Evolutionary conservation across 345 rosid genomes (phyloP), one percentile per base, ranked within the genome.

Genomic region (Dipteronia dyeriana): DNA sequence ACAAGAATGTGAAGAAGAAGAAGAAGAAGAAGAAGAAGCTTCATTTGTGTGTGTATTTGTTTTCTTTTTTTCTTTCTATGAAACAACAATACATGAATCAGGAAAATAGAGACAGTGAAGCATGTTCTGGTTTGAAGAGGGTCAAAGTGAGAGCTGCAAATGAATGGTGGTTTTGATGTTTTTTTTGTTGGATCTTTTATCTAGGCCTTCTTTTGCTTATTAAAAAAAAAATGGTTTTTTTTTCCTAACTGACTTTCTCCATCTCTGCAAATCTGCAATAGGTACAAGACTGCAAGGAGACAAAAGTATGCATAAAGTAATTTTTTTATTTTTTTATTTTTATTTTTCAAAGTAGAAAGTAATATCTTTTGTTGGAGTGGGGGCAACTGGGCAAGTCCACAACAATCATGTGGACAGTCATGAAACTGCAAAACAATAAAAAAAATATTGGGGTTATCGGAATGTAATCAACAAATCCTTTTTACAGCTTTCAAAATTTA

Each of bases 1-100:
- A 84, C 82, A 73, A 82, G 78, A 81, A 82, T 78, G 70, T 79
- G 61, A 72, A 84, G 62, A 71, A 82, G 61, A 72, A 41, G n/a
- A n/a, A 26, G 4, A 4, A 34, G 1, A 41, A 85, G 59, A 71
- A 86, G 78, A 76, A 80, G 68, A 75, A 82, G 80, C 79, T 78
- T 88, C 97, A 85, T 86, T 59, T 76, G 75, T 53, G 34, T 62
- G 29, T 54, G 43, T 41, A 9, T 68, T 78, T 14, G 41, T 53
- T 80, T 68, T 73, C 65, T 74, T 54, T 9, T 78, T 51, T 71
- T 72, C 38, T 56, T 64, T 13, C 41, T 60, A 73, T 64, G 17
- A 22, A 68, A 23, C 49, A 71, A 61, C 51, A 60, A 26, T 29
- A 23, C 47, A 73, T 59, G 67, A 17, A 78, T 79, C 79, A 76